Base-by-base conservation (phyloP, 208 protist species). In the Endotrypanum monterogeii region DNA sequence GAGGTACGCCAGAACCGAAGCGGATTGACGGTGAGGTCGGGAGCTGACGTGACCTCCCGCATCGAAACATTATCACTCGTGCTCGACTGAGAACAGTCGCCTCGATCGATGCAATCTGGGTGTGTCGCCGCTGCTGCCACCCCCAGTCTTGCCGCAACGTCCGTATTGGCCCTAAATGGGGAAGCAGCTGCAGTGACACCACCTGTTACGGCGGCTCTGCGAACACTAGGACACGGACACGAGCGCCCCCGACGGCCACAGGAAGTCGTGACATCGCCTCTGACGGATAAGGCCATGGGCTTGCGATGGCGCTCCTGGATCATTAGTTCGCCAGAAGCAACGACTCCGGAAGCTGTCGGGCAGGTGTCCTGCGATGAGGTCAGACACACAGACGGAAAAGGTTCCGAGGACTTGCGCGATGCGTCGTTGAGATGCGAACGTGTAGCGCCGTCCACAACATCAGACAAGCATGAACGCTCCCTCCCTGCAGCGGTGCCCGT, bases 1-100 rank as follows among this genome's bases (percentile, higher is more conserved):
- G 44, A 67, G 20, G 62, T 25, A 16, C 44, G 23, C 62, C 37
- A 67, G n/a, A 67, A n/a, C 62, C 39, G 41, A 32, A 67, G 62
- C 35, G 62, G 62, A 37, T 28, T 67, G n/a, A 67, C 50, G 41
- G 3, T 52, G 41, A 11, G 25, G 41, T 3, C 37, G 3, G 62
- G 20, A 12, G 25, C 25, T 12, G 62, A n/a, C 39, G 35, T 41
- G n/a, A 25, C 9, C 62, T 6, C 44, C 25, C 35, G 41, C 23
- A 25, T 20, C 44, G 8, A 25, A 14, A 48, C 32, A 12, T 32
- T 14, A 16, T 8, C 32, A n/a, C n/a, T n/a, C 9, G 58, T 32
- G 14, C n/a, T 51, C 25, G 39, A 11, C 39, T 7, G 41, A 20
- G 14, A 52, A n/a, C n/a, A 39, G 44, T 37, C 11, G 62, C 41